Evolutionary conservation across 73 alveolate species (phyloP), one percentile per base, ranked within the genome.

Genomic region (Uronychia setigera): DNA sequence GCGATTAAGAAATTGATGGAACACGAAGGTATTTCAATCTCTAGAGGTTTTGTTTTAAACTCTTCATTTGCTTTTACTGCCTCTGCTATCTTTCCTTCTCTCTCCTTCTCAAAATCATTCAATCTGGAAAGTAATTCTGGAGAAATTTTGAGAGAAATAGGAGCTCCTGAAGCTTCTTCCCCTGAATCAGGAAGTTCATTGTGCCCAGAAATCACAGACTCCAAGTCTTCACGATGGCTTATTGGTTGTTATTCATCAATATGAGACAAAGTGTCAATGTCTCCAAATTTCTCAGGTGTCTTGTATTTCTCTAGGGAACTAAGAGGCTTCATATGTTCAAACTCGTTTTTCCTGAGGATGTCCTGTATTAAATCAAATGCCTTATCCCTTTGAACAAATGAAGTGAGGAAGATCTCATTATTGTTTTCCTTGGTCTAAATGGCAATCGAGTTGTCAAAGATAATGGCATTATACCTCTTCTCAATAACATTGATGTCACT

Each of bases 381-480:
- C 5, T 26, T 0, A 78, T 85, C 91, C 67, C 91, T 85, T 19
- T 33, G 29, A 0, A 85, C 86, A 57, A 77, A 85, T 26, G 81
- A 34, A 5, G 91, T 85, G 81, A 85, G 58, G 78, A 85, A 85
- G 19, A 85, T n/a, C 46, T 85, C 91, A 29, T 58, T 76, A 30
- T 78, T 75, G n/a, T n/a, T n/a, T 29, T 85, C 91, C 31, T 85
- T 85, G 29, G 91, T 85, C 13, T 27, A 26, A 1, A 85, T 29
- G 25, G 87, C 9, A 35, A 85, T 85, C 30, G 91, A 85, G 79
- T 85, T 85, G n/a, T 76, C 80, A 78, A 85, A 85, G 19, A 85
- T 78, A 34, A 77, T 29, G 31, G 86, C 91, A 46, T 85, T 85
- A 31, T 57, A 34, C 35, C 77, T 85, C 81, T 78, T 91, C 60